These are phyloP conservation scores for Cercospora sesami DNA, from an alignment of 2,329 filamentous ascomycete genomes.

Conservation along the genomic window DNA sequence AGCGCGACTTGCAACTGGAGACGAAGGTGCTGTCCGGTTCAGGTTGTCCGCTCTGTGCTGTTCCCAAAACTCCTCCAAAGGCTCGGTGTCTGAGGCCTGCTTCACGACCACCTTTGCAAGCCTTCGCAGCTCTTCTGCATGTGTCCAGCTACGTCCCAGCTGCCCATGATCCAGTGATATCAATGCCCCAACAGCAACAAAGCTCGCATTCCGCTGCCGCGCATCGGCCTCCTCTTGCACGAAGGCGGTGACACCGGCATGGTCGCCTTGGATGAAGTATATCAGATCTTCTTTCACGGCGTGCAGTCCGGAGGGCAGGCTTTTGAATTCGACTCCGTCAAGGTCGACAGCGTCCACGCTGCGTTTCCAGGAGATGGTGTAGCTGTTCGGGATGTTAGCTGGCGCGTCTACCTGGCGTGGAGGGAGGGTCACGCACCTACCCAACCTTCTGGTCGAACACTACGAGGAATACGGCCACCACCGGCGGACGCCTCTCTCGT, in stretches of 20 bases:
- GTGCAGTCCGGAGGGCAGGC: conserved; percentile 88
- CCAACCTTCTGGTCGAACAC: conserved; percentile 43
- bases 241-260: conserved; percentile 90
- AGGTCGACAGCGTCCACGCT: conserved; percentile 65
- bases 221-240: conserved; percentile 78
- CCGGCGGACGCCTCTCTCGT: conserved; percentile 29
- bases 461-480: conserved; percentile 41
- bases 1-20: conserved; percentile 1
- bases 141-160: conserved; percentile 84
- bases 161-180: conserved; percentile 86
- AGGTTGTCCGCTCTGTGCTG: conserved; percentile 48
- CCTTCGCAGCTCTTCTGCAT: conserved; percentile 72
- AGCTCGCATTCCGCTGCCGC: conserved; percentile 79
- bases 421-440: conserved; percentile 26
- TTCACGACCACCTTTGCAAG: conserved; percentile 69
- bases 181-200: conserved; percentile 87
- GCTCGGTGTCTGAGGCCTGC: conserved; percentile 61
- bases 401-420: background rate
- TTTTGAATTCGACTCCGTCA: conserved; percentile 92
- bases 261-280: conserved; percentile 82
- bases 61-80: conserved; percentile 81
- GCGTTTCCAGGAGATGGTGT: conserved; percentile 85
- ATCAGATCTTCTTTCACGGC: conserved; percentile 81
- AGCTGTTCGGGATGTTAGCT: conserved; percentile 46
- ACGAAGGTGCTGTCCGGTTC: background rate